These are phyloP conservation scores for Aspergillus awamori DNA, from an alignment of 2,329 filamentous ascomycete species.

Conservation along the genomic window DNA sequence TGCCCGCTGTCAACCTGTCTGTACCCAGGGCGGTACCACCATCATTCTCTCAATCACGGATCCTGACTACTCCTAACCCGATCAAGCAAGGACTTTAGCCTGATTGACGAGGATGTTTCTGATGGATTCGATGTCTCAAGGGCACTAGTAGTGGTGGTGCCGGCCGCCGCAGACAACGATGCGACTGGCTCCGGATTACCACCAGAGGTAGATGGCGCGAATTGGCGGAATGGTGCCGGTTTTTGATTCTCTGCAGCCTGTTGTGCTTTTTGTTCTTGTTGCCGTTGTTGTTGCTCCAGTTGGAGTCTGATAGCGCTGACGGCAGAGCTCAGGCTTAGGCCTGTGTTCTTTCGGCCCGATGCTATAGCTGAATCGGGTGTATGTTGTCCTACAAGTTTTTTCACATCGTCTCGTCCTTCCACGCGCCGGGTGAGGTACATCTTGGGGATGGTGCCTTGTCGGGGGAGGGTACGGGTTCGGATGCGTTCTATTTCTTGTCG, in stretches of 20 bases:
- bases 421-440: conserved; percentile 61
- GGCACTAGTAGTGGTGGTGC: not conserved
- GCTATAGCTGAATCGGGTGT: conserved; percentile 10
- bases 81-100: conserved; percentile 27
- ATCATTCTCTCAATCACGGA: not conserved
- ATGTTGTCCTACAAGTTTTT: conserved; percentile 36
- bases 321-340: conserved; percentile 16
- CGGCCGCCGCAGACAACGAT: conserved; percentile 6
- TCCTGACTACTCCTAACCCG: conserved; percentile 22
- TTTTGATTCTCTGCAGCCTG: conserved; percentile 4
- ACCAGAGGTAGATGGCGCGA: not conserved
- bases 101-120: conserved; percentile 22
- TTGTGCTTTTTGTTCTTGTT: conserved; percentile 6
- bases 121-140: conserved; percentile 6
- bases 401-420: conserved; percentile 45
- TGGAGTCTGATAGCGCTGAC: conserved; percentile 23
- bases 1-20: not conserved
- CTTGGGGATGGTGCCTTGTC: conserved; percentile 52
- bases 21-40: not conserved
- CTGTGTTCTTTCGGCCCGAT: conserved; percentile 18
- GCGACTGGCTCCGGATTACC: not conserved
- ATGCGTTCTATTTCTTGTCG: conserved; percentile 79
- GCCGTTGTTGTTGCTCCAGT: conserved; percentile 16
- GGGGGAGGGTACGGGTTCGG: conserved; percentile 44
- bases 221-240: not conserved